Evolutionary conservation across 805 yeast genomes (phyloP).

Genomic region (Saccharomycopsis sp.): DNA sequence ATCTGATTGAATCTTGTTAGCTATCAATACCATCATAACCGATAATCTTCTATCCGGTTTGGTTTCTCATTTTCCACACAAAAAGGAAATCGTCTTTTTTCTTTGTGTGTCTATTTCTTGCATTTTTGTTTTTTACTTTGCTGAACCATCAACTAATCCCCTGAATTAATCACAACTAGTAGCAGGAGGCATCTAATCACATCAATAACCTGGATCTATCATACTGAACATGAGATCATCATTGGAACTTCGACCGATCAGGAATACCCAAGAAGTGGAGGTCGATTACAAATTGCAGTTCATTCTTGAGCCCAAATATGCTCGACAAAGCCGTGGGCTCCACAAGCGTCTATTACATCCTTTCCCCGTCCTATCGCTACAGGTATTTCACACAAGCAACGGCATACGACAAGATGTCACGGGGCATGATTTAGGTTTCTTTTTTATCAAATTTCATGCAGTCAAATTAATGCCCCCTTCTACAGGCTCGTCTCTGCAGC

Average conservation of each 20-base stretch:
- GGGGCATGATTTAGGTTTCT: conserved; percentile 1
- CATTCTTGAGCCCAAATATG: conserved; percentile 1
- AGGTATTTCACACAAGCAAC: neutral
- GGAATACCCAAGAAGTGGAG: neutral
- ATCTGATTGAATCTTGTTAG: neutral
- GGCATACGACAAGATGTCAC: neutral
- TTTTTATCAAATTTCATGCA: neutral
- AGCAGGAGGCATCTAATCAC: too few species aligned
- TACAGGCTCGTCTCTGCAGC: neutral
- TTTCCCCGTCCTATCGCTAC: conserved; percentile 2
- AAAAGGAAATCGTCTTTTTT: neutral
- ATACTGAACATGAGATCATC: conserved; percentile 2
- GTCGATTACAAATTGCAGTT: neutral
- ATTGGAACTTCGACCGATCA: conserved; percentile 2
- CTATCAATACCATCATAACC: neutral
- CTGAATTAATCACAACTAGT: too few species aligned
- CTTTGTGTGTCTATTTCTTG: too few species aligned
- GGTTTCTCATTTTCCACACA: neutral
- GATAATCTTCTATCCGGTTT: neutral
- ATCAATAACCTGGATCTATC: neutral
- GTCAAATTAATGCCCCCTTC: neutral
- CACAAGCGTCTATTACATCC: conserved; percentile 9
- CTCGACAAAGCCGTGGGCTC: neutral
- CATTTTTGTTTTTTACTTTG: neutral
- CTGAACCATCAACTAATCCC: too few species aligned